Conservation (phyloP, 169 alveolate species). For the Plasmodium falciparum region DNA sequence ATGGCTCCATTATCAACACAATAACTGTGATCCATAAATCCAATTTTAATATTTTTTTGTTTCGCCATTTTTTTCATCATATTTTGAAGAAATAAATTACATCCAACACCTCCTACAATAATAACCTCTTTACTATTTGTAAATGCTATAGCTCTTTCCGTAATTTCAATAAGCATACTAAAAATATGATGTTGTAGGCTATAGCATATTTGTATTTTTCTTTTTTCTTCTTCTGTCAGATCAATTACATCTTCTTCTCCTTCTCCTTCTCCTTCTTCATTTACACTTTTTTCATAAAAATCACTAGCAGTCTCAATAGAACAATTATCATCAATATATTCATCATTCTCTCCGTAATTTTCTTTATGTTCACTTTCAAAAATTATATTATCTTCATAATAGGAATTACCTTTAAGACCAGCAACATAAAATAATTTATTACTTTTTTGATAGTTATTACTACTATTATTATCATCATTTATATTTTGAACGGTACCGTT, state of each 20-base stretch:
- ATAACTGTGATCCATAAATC: slow-evolving; percentile 99
- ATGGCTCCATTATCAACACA: slow-evolving; percentile 99
- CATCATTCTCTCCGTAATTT: slow-evolving; percentile 38
- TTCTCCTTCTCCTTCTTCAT: slow-evolving; percentile 75
- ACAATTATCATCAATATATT: slow-evolving; percentile 31
- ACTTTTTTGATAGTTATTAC: not conserved
- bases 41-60: slow-evolving; percentile 96
- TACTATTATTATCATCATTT: no score
- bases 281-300: slow-evolving; percentile 26
- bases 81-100: slow-evolving; percentile 96
- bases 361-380: slow-evolving; percentile 17
- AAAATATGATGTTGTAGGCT: slow-evolving; percentile 97
- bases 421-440: not conserved
- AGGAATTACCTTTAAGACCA: slow-evolving; percentile 55
- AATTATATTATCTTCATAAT: slow-evolving; percentile 63
- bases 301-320: slow-evolving; percentile 62
- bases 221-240: slow-evolving; percentile 72
- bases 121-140: slow-evolving; percentile 95
- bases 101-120: slow-evolving; percentile 99
- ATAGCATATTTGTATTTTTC: slow-evolving; percentile 93
- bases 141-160: slow-evolving; percentile 99
- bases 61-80: slow-evolving; percentile 97
- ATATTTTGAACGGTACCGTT: no score
- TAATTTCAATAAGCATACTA: slow-evolving; percentile 98
- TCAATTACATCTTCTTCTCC: slow-evolving; percentile 77